Percentiles rank a stretch among this genome's conserved stretches.
These are phyloP conservation scores for Cyclotella sp. DNA, from an alignment of 108 stramenopile genomes.

Conservation along the genomic window DNA sequence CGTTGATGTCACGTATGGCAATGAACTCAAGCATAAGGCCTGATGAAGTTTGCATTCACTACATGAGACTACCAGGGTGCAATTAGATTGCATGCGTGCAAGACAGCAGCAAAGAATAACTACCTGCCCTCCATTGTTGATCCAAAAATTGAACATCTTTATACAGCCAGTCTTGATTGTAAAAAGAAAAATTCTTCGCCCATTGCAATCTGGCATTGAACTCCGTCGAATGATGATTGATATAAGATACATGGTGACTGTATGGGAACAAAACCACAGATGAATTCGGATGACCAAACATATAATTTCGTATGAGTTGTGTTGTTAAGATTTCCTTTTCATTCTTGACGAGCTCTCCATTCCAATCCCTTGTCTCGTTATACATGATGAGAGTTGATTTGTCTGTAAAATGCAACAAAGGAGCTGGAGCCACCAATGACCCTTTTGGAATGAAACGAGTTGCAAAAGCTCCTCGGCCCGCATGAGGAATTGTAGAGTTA, in stretches of 20 bases:
- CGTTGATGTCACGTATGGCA: constrained; percentile 56
- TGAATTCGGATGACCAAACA: constrained; percentile 73
- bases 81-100: not conserved
- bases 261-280: constrained; percentile 75
- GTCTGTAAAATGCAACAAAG: constrained; percentile 65
- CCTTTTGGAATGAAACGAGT: constrained; percentile 64
- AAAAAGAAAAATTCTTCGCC: constrained; percentile 55
- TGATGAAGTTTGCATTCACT: constrained; percentile 24
- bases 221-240: constrained; percentile 67
- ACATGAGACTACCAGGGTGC: not conserved
- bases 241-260: constrained; percentile 54
- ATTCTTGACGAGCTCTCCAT: constrained; percentile 24
- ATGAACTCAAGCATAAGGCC: constrained; percentile 61
- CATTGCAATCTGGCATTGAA: constrained; percentile 70
- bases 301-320: constrained; percentile 77
- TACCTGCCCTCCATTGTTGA: constrained; percentile 18
- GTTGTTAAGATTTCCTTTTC: constrained; percentile 37
- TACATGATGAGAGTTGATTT: constrained; percentile 50
- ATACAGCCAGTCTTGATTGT: constrained; percentile 66
- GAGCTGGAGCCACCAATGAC: constrained; percentile 62
- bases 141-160: constrained; percentile 51
- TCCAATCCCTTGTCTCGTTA: constrained; percentile 11
- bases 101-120: not conserved
- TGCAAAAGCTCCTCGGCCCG: constrained; percentile 79
- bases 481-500: constrained; percentile 59